Evolutionary conservation across 306 rosid genomes (phyloP), one percentile per base, ranked within the genome.

Genomic region (Fragaria vesca): DNA sequence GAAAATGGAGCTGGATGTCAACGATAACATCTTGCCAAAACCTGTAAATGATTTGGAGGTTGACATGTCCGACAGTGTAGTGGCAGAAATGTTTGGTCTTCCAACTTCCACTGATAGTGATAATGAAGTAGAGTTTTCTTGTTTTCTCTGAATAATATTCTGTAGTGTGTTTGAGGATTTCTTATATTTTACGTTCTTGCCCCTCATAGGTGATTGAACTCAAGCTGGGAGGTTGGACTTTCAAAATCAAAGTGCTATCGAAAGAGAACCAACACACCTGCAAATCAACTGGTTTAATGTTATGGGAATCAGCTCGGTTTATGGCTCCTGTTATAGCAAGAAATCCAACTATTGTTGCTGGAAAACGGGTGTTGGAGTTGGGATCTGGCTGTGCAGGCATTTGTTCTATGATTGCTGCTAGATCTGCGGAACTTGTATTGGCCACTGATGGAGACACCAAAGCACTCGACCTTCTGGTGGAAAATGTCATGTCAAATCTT

Each of bases 241-340:
- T 88, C 87, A 91, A 85, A 89, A 90, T 92, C 47, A 70, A 76
- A 76, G 87, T 87, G 71, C 88, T 94, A 42, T 88, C 96, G 12
- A 88, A 82, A 80, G 97, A 87, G 89, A 77, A 90, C 82, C 97
- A 94, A 66, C 98, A 92, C 75, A 92, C 91, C 66, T 92, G 98
- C 92, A 94, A 86, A 83, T 92, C 97, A 47, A 92, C 98, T 4
- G 98, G 97, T 57, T 82, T 93, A 77, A 95, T 93, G 93, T 85
- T 95, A 28, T 95, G 99, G 97, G 99, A 95, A 87, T 92, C 97
- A 0, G 97, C 97, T 76, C 93, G 90, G 54, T 84, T 95, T 73
- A 89, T 93, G 97, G 97, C 97, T 69, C 87, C 93, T 7, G 75
- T 95, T 72, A 84, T 93, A 54, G 92, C 86, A 52, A 87, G 82